Evolutionary conservation across 306 rosid genomes (phyloP), one percentile per base, ranked within the genome.

Genomic region (Begonia fuchsioides): DNA sequence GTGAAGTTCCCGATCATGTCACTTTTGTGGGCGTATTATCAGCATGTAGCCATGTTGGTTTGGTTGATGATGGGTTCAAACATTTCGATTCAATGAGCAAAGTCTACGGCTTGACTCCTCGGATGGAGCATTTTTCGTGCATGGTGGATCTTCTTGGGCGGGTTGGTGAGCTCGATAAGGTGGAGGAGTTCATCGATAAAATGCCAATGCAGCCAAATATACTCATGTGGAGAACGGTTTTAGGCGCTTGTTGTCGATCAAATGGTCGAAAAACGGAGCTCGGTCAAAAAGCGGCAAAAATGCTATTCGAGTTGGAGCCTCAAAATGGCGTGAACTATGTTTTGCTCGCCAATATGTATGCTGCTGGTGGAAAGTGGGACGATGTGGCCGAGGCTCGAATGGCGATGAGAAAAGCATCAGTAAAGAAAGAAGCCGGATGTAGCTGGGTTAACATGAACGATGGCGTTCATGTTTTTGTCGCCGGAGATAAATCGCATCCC

Each of bases 391-490:
- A 69, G 57, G 82, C 87, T 55, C 72, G 96, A 58, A 53, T 58
- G 67, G 82, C 82, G 15, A 87, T 87, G 96, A 80, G 69, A 68
- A 83, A 77, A 52, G 94, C 94, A 12, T 68, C 74, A 13, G 87
- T 65, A 63, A 87, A 73, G 79, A 87, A 87, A 72, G 96, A 87
- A 67, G 80, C 77, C 39, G 96, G 96, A 52, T 77, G 87, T 63
- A 83, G 94, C 72, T 87, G 96, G 96, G 96, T 87, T 20, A 76
- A 71, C 53, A 87, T 87, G 96, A 87, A 75, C 68, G 94, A 87
- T 55, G 87, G 85, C 32, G 82, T 87, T 69, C 96, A 87, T 76
- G 84, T 87, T 19, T 87, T 87, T 61, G 74, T 87, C 18, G 87
- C 96, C 40, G 96, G 87, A 51, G 96, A 87, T 62, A 77, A 77